Evolutionary conservation across 2,329 filamentous ascomycete genomes (phyloP).

Genomic region (Colletotrichum higginsianum): DNA sequence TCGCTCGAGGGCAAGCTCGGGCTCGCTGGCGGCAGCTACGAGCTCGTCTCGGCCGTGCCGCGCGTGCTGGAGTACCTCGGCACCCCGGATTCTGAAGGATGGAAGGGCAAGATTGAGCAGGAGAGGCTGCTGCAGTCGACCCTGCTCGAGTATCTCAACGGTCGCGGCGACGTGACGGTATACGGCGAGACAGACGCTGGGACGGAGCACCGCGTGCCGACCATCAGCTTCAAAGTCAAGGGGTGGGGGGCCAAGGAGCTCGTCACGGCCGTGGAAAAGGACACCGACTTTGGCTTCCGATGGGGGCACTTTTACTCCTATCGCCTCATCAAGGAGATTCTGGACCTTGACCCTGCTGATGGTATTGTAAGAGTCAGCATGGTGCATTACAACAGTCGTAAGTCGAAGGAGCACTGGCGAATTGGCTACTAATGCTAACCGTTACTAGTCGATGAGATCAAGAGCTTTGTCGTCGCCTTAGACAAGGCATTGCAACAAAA

Average conservation of each 20-base stretch:
- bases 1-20: constrained; percentile 78
- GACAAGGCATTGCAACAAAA: constrained; percentile 61
- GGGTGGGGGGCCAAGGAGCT: constrained; percentile 70
- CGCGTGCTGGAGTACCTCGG: constrained; percentile 74
- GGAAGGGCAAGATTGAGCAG: constrained; percentile 69
- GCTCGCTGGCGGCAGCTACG: constrained; percentile 79
- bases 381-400: constrained; percentile 80
- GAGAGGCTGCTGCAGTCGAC: constrained; percentile 72
- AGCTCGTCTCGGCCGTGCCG: constrained; percentile 75
- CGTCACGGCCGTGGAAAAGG: constrained; percentile 73
- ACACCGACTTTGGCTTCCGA: constrained; percentile 72
- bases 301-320: constrained; percentile 81
- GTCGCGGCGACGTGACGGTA: constrained; percentile 68
- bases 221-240: constrained; percentile 76
- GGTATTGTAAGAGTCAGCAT: constrained; percentile 80
- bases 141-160: constrained; percentile 72
- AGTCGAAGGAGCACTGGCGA: constrained; percentile 49
- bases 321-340: constrained; percentile 70
- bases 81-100: constrained; percentile 55
- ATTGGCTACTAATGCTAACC: neutral
- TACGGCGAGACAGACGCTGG: constrained; percentile 69
- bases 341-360: constrained; percentile 68
- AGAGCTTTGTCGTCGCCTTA: constrained; percentile 65
- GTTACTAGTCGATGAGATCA: constrained; percentile 69
- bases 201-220: constrained; percentile 69